phyloP scores from a whole-genome alignment of 2,329 filamentous ascomycete genomes.

The Pseudocercospora fuligena region DNA sequence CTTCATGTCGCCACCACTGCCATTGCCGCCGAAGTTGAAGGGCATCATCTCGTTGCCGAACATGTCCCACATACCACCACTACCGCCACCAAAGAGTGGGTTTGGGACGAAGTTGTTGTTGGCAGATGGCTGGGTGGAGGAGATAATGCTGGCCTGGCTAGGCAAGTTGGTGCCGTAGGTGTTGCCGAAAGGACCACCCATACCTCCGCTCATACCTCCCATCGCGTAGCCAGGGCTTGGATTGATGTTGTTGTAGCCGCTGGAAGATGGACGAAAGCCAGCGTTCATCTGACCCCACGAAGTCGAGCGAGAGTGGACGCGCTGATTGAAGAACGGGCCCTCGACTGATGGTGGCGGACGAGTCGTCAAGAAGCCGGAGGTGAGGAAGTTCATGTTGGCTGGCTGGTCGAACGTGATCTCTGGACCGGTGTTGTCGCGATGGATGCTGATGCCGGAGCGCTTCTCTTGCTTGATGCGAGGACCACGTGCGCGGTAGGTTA shows the following conservation, averaged over 20 bases:
- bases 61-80: constrained; percentile 22
- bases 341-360: constrained; percentile 10
- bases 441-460: constrained; percentile 48
- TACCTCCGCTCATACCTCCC: background rate
- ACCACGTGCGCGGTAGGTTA: constrained; percentile 37
- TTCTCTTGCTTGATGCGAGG: constrained; percentile 30
- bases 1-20: constrained; percentile 17
- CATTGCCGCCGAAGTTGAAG: constrained; percentile 15
- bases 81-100: constrained; percentile 18
- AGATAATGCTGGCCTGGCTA: constrained; percentile 9
- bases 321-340: constrained; percentile 13
- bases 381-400: constrained; percentile 28
- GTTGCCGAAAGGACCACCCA: background rate
- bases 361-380: constrained; percentile 19
- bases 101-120: constrained; percentile 14
- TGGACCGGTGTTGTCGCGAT: constrained; percentile 45
- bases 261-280: constrained; percentile 23
- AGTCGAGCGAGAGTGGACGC: constrained; percentile 19
- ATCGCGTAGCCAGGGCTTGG: background rate
- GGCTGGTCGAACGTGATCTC: constrained; percentile 41
- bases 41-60: constrained; percentile 22
- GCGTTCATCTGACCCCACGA: constrained; percentile 26
- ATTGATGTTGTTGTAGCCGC: constrained; percentile 14
- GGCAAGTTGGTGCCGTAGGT: background rate
- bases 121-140: background rate